A percentile compares a stretch with the other conserved stretches of the same genome.
phyloP scores from a whole-genome alignment of 2,329 filamentous ascomycete genomes.

The Cordyceps javanica region DNA sequence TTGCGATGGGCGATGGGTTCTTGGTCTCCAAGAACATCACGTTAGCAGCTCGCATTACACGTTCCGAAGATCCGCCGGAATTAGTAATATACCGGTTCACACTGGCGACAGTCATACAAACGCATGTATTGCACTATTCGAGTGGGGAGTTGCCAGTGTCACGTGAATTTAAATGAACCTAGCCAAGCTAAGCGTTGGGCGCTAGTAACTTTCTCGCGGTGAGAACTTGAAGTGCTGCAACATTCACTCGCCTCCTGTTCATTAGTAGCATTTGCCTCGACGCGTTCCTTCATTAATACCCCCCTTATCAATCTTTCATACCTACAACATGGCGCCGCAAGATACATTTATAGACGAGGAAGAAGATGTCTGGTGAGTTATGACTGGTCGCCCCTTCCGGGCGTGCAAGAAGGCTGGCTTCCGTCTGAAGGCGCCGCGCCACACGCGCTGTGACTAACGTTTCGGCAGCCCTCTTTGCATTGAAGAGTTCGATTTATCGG shows the following conservation, averaged over 20 bases:
- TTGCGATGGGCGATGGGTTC: slow-evolving; percentile 19
- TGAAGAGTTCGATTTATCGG: slow-evolving; percentile 96
- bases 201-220: slow-evolving; percentile 9
- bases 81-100: slow-evolving; percentile 18
- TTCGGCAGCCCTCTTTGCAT: slow-evolving; percentile 84
- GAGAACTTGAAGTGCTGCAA: slow-evolving; percentile 6
- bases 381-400: not conserved
- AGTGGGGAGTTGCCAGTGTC: slow-evolving; percentile 2
- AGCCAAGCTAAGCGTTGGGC: not conserved
- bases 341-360: slow-evolving; percentile 68
- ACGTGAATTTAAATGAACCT: slow-evolving; percentile 13
- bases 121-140: slow-evolving; percentile 10
- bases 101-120: not conserved
- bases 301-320: slow-evolving; percentile 17
- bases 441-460: slow-evolving; percentile 18
- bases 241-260: slow-evolving; percentile 16
- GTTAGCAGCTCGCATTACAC: slow-evolving; percentile 6
- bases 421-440: slow-evolving; percentile 13
- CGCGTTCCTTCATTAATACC: slow-evolving; percentile 18
- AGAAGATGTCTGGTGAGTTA: slow-evolving; percentile 59
- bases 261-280: slow-evolving; percentile 18
- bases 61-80: slow-evolving; percentile 26
- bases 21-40: not conserved
- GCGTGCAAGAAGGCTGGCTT: not conserved
- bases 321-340: slow-evolving; percentile 55